Percentiles rank a stretch among this genome's conserved stretches.
phyloP scores from a whole-genome alignment of 257 asterid genomes.

The Solanum piurae region DNA sequence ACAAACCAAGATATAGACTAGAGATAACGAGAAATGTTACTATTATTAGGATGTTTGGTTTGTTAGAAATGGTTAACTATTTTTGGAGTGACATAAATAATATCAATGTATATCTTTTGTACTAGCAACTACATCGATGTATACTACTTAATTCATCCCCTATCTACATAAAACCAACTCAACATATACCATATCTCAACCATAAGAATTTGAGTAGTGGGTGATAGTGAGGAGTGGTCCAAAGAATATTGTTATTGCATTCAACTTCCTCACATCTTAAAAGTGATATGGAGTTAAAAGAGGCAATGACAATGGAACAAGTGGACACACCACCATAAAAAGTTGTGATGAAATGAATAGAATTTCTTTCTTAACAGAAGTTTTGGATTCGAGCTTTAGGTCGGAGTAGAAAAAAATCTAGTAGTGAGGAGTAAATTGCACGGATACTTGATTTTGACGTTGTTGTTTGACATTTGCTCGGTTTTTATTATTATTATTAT shows the following conservation, averaged over 20 bases:
- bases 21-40: neutral
- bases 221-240: neutral
- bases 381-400: neutral
- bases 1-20: neutral
- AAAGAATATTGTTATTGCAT: neutral
- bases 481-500: no score
- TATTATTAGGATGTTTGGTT: neutral
- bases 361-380: neutral
- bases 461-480: rapidly evolving
- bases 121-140: neutral
- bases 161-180: neutral
- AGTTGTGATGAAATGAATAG: neutral
- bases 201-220: neutral
- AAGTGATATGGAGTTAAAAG: neutral
- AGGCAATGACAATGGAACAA: neutral
- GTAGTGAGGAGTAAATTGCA: neutral
- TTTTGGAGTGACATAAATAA: neutral
- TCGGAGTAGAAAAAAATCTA: neutral
- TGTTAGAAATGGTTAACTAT: neutral
- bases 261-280: neutral
- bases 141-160: neutral
- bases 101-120: neutral
- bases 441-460: neutral
- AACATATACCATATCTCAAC: neutral
- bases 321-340: neutral